phyloP scores from a whole-genome alignment of 2,329 filamentous ascomycete species.

The Colletotrichum destructivum region DNA sequence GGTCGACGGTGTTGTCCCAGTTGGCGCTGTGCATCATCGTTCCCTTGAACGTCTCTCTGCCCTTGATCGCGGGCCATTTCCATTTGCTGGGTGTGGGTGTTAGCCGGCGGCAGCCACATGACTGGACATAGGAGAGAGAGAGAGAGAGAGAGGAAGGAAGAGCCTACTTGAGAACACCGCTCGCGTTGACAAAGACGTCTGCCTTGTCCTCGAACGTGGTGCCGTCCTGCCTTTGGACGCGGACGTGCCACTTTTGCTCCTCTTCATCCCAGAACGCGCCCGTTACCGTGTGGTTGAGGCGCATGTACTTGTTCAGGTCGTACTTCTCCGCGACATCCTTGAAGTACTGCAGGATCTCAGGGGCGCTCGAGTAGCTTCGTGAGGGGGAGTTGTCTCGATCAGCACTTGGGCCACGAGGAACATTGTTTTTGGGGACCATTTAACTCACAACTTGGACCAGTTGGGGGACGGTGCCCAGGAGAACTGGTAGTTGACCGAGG shows the following conservation, averaged over 20 bases:
- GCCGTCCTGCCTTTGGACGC: slow-evolving; percentile 36
- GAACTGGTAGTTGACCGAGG: slow-evolving; percentile 45
- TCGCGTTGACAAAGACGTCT: slow-evolving; percentile 51
- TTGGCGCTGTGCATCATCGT: slow-evolving; percentile 50
- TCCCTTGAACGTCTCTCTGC: slow-evolving; percentile 49
- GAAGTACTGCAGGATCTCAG: slow-evolving; percentile 47
- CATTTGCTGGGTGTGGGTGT: slow-evolving; percentile 42
- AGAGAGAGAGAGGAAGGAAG: slow-evolving; percentile 17
- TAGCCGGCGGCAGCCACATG: not conserved
- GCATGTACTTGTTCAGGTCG: slow-evolving; percentile 44
- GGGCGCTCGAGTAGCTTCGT: slow-evolving; percentile 41
- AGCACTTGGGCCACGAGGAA: too few species aligned
- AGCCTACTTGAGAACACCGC: slow-evolving; percentile 63
- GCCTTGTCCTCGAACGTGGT: slow-evolving; percentile 41
- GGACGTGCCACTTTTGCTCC: slow-evolving; percentile 43
- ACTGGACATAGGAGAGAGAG: too few species aligned
- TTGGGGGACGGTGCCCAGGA: slow-evolving; percentile 31
- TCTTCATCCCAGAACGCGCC: slow-evolving; percentile 46
- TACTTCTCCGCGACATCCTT: slow-evolving; percentile 46
- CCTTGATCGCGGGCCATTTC: slow-evolving; percentile 51
- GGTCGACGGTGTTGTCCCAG: slow-evolving; percentile 48
- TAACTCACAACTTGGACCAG: slow-evolving; percentile 33
- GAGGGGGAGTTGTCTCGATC: too few species aligned
- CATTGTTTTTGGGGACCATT: too few species aligned
- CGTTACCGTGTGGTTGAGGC: slow-evolving; percentile 43